Evolutionary conservation across 805 yeast genomes (phyloP), one percentile per base, ranked within the genome.

Genomic region (Brettanomyces anomalus): DNA sequence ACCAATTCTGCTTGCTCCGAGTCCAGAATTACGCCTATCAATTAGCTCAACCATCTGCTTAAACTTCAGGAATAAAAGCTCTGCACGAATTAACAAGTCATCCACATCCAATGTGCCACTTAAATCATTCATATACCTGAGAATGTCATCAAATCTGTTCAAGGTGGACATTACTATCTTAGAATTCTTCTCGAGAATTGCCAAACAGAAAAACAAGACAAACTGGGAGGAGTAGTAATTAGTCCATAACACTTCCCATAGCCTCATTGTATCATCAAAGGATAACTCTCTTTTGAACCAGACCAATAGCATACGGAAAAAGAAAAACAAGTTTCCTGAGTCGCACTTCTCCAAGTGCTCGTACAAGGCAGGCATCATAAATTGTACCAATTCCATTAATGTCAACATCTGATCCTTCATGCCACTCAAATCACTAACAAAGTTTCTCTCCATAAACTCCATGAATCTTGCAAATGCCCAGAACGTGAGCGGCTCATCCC

Each of bases 211-310:
- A 56, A 93, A 88, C 32, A 93, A 63, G 52, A 88, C 94, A 59
- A 82, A 89, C 60, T 93, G 97, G 5, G 93, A 79, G 0, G 90
- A 76, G 55, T 85, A 79, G 54, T 66, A 82, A 62, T 90, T 90
- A 0, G 97, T 90, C 80, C 93, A 86, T 38, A 93, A 67, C 3
- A 84, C 79, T 56, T 90, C 98, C 97, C 97, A 90, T n/a, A 90
- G 68, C 24, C 74, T 67, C 56, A 84, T 65, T 1, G 86, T 84
- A 43, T 85, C 85, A 39, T 75, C 76, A 74, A 90, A 85, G 21
- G 72, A 74, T 49, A 93, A 81, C 56, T 93, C 98, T 40, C 98
- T 76, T 60, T 93, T 93, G 59, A 76, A 93, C 96, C 96, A 89
- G 3, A 93, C 97, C 33, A 93, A 67, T 14, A 93, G 65, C 97